These are phyloP conservation scores for Pseudomonodictys pantanalensis DNA, from an alignment of 495 filamentous ascomycete species.

Conservation along the genomic window DNA sequence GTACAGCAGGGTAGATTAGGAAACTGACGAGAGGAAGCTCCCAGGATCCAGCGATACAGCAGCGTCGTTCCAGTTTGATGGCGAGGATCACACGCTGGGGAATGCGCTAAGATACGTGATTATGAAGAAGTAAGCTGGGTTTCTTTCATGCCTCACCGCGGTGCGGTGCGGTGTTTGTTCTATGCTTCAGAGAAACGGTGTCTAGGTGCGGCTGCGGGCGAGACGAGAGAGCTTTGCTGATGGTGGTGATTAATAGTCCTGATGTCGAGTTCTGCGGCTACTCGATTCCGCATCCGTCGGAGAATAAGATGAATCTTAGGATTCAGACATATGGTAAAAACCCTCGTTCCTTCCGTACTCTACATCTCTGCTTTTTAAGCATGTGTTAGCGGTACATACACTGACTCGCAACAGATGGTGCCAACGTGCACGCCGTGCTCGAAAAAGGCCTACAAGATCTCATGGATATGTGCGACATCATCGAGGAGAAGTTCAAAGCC, in stretches of 20 bases:
- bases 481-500: constrained; percentile 75
- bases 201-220: neutral
- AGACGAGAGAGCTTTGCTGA: too few relatives aligned
- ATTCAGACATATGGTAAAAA: constrained; percentile 91
- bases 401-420: constrained; percentile 56
- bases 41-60: constrained; percentile 43
- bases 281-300: constrained; percentile 94
- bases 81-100: constrained; percentile 91
- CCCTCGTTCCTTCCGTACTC: neutral
- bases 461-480: constrained; percentile 86
- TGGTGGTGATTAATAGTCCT: constrained; percentile 67
- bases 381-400: neutral
- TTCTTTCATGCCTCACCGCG: neutral
- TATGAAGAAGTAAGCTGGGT: constrained; percentile 83
- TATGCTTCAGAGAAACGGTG: neutral
- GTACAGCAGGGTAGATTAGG: neutral
- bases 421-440: constrained; percentile 75
- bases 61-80: constrained; percentile 81
- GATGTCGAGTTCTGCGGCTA: constrained; percentile 97
- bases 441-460: constrained; percentile 87
- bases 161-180: neutral
- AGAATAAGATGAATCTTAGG: constrained; percentile 91
- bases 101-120: constrained; percentile 93
- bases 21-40: constrained; percentile 7
- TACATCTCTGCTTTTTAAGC: neutral